A percentile compares a stretch with the other conserved stretches of the same genome.
Conservation (phyloP, 2,329 filamentous ascomycete species). For the Torrubiella hemipterigena region DNA sequence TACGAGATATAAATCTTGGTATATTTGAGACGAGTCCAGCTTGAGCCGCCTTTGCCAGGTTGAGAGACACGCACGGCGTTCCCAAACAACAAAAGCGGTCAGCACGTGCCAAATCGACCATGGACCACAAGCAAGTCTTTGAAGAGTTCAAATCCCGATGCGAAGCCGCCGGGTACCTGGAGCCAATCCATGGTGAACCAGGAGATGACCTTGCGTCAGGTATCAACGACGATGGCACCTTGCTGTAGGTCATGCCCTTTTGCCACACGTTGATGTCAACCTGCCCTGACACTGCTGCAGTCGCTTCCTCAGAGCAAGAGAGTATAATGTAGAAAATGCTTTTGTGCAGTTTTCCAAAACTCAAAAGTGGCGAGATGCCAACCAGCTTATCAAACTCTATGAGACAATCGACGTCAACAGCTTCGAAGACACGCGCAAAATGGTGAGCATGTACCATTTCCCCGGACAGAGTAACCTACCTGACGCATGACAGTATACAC, state of each 20-base stretch:
- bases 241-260: neutral
- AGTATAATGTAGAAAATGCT: conserved; percentile 4
- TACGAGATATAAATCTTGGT: too few species aligned
- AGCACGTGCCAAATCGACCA: too few species aligned
- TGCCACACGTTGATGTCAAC: neutral
- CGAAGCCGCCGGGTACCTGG: neutral
- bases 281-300: neutral
- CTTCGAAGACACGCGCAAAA: conserved; percentile 45
- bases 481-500: conserved; percentile 55
- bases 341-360: conserved; percentile 4
- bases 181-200: neutral
- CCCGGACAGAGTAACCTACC: neutral
- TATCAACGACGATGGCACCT: neutral
- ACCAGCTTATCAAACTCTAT: conserved; percentile 5
- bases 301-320: conserved; percentile 4
- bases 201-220: neutral
- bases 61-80: too few species aligned
- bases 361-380: conserved; percentile 5
- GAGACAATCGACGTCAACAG: conserved; percentile 5
- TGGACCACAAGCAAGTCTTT: neutral
- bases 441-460: conserved; percentile 41
- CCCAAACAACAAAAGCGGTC: too few species aligned
- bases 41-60: too few species aligned
- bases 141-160: neutral
- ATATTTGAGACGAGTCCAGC: too few species aligned